Base-by-base conservation (phyloP, 1,284 basidiomycete genomes). In the Hemileia vastatrix region DNA sequence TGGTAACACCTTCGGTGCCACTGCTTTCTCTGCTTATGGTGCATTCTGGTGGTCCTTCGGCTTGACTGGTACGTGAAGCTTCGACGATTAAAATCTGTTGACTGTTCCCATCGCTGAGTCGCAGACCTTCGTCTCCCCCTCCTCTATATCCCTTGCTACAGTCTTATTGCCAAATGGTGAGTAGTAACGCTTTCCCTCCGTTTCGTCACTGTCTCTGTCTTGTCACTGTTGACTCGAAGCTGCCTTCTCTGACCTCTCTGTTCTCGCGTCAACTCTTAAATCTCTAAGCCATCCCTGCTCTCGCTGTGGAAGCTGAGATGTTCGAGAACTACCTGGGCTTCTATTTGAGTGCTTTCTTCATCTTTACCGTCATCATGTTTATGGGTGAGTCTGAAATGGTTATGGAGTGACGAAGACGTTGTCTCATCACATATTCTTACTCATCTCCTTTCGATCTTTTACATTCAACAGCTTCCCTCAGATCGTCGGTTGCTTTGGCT, bases 11-110 rank as follows among this genome's bases (percentile, higher is more conserved):
- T 82, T 82, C 65, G 81, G 78, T 66, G 77, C 77, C 15, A 78
- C 81, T 81, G 91, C 88, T 0, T 90, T 92, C 80, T 79, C 85
- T 0, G 84, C 84, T 1, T 92, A 87, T 70, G 89, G 87, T 61
- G 84, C 83, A 1, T 90, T 90, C 87, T 21, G 79, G 79, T 36
- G 81, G 80, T 69, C 70, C 0, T 75, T 72, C 57, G 70, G 63
- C 21, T 65, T n/a, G 69, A 65, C 13, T 53, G n/a, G n/a, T n/a
- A n/a, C n/a, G 69, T 70, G 54, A 65, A 67, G 67, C 9, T 54
- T 67, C 57, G 72, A 76, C 61, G 68, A 68, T 40, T 69, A 44
- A 13, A 36, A n/a, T n/a, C n/a, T n/a, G n/a, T n/a, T n/a, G n/a
- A n/a, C n/a, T n/a, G n/a, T n/a, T n/a, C n/a, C n/a, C n/a, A n/a